These are phyloP conservation scores for Gloeopeniophorella convolvens DNA, from an alignment of 768 basidiomycete species.

Conservation along the genomic window DNA sequence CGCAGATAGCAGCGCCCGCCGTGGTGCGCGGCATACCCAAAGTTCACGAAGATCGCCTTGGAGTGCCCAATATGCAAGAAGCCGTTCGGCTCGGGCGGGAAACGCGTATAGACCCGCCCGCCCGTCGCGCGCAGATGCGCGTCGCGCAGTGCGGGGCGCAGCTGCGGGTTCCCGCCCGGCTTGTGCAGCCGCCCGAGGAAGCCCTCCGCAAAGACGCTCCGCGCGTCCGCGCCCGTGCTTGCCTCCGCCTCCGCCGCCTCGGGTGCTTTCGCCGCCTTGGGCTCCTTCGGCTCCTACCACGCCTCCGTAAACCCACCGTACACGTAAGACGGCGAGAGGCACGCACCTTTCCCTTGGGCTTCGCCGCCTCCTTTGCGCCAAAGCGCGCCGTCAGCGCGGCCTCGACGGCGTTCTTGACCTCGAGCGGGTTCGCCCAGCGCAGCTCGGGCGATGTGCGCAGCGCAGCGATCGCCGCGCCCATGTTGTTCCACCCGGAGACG, in stretches of 20 bases:
- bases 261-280: constrained; percentile 27
- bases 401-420: constrained; percentile 79
- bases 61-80: constrained; percentile 95
- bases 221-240: constrained; percentile 32
- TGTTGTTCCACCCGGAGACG: constrained; percentile 65
- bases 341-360: constrained; percentile 60
- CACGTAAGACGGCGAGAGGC: background rate
- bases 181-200: constrained; percentile 90
- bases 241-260: constrained; percentile 32
- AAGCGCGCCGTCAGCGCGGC: constrained; percentile 58
- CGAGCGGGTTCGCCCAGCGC: constrained; percentile 79
- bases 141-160: constrained; percentile 68
- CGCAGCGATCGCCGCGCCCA: constrained; percentile 60
- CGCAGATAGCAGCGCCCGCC: constrained; percentile 91
- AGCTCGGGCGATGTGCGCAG: constrained; percentile 57
- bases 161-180: constrained; percentile 90
- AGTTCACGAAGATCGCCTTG: constrained; percentile 97
- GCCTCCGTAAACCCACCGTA: background rate
- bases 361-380: constrained; percentile 62
- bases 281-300: constrained; percentile 47
- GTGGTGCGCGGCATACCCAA: constrained; percentile 95
- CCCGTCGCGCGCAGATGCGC: constrained; percentile 75
- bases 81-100: constrained; percentile 98
- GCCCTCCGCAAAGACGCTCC: constrained; percentile 86
- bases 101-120: constrained; percentile 87